phyloP scores from a whole-genome alignment of 1,139 yeast genomes.

The Kodamaea arcana region DNA sequence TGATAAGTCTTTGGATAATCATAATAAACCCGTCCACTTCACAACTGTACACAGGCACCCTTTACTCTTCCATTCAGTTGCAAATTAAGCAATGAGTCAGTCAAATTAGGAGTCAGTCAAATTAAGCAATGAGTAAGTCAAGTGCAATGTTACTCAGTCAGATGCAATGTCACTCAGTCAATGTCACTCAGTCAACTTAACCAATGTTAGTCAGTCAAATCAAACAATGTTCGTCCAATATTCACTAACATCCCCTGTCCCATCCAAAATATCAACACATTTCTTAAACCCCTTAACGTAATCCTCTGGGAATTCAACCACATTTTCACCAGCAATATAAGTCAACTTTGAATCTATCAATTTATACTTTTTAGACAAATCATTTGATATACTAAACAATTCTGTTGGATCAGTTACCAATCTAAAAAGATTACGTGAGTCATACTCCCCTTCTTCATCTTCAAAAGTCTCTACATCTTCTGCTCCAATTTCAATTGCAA shows the following conservation, averaged over 20 bases:
- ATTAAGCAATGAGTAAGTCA: too few relatives aligned
- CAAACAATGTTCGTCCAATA: conserved; percentile 55
- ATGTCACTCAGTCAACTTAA: too few relatives aligned
- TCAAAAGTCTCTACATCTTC: conserved; percentile 66
- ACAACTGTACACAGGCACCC: too few relatives aligned
- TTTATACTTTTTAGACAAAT: conserved; percentile 52
- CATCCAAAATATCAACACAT: conserved; percentile 61
- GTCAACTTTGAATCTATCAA: conserved; percentile 70
- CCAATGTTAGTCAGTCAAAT: too few relatives aligned
- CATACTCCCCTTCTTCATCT: conserved; percentile 39
- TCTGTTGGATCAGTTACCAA: conserved; percentile 58
- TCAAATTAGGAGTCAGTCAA: too few relatives aligned
- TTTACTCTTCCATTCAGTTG: too few relatives aligned
- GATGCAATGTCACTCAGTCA: too few relatives aligned
- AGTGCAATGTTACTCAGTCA: too few relatives aligned
- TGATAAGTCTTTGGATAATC: too few relatives aligned
- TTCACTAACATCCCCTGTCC: conserved; percentile 75
- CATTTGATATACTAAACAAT: conserved; percentile 58
- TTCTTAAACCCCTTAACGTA: conserved; percentile 50
- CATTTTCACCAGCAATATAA: conserved; percentile 61
- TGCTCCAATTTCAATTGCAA: conserved; percentile 75
- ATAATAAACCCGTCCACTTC: too few relatives aligned
- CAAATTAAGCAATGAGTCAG: too few relatives aligned
- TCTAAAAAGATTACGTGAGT: conserved; percentile 33
- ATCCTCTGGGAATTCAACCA: conserved; percentile 52